Evolutionary conservation across 257 asterid genomes (phyloP).

Genomic region (Nemophila menziesii): DNA sequence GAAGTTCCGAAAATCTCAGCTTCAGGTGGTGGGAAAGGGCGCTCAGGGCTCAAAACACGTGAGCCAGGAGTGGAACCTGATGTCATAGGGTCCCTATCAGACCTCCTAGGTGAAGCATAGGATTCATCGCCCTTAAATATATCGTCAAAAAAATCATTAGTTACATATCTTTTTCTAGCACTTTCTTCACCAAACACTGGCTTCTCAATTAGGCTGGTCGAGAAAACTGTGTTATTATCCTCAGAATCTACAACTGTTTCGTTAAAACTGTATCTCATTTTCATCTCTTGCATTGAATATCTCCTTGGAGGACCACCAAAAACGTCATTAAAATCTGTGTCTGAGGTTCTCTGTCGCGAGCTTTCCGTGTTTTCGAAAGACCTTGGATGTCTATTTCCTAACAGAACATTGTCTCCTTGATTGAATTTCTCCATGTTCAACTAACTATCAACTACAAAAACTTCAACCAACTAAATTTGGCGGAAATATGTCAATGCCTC

Average conservation of each 20-base stretch:
- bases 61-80: constrained; percentile 44
- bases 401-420: constrained; percentile 26
- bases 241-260: constrained; percentile 29
- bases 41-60: constrained; percentile 43
- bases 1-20: constrained; percentile 39
- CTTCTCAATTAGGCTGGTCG: constrained; percentile 35
- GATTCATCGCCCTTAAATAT: constrained; percentile 54
- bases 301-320: constrained; percentile 94
- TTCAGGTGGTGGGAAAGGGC: constrained; percentile 37
- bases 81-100: constrained; percentile 25
- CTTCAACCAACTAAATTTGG: constrained; percentile 18
- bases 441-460: neutral
- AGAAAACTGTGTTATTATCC: constrained; percentile 18
- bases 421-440: constrained; percentile 43
- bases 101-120: constrained; percentile 32
- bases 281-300: constrained; percentile 50
- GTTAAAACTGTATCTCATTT: constrained; percentile 37
- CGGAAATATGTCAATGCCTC: constrained; percentile 24
- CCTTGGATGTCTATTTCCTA: constrained; percentile 18
- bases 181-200: constrained; percentile 61
- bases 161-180: constrained; percentile 27
- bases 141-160: constrained; percentile 60
- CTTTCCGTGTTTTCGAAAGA: constrained; percentile 14
- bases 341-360: constrained; percentile 16
- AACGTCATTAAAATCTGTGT: constrained; percentile 64